A percentile compares a stretch with the other conserved stretches of the same genome.
Conservation (phyloP, 208 protist species). For the Trypanosoma platydactyli region DNA sequence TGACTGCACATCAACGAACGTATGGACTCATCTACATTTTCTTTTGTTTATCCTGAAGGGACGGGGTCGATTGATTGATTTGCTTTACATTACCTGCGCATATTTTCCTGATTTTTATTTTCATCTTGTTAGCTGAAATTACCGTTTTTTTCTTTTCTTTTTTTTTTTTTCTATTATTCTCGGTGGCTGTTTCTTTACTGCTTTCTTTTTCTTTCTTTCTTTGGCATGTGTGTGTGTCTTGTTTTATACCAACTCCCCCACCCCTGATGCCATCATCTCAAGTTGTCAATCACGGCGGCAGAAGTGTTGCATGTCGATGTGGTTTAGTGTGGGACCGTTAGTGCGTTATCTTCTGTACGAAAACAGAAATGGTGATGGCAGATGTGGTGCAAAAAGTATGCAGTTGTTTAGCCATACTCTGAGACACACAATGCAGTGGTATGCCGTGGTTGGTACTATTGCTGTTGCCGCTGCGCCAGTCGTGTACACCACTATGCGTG, state of each 20-base stretch:
- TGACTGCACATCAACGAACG: no score
- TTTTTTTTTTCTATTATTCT: constrained; percentile 15
- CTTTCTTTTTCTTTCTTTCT: constrained; percentile 18
- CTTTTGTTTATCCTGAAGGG: no score
- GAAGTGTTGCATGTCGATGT: not conserved
- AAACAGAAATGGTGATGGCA: not conserved
- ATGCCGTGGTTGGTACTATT: constrained; percentile 31
- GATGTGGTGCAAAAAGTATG: not conserved
- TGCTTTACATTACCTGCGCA: no score
- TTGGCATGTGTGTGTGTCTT: constrained; percentile 20
- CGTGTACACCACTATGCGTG: constrained; percentile 33
- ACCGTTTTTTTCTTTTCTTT: constrained; percentile 9
- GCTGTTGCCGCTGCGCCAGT: constrained; percentile 38
- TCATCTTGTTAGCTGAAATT: constrained; percentile 4
- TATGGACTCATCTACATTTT: no score
- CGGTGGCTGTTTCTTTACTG: not conserved
- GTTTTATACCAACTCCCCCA: constrained; percentile 7
- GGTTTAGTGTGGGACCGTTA: constrained; percentile 16
- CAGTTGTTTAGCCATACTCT: constrained; percentile 19
- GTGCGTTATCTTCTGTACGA: constrained; percentile 19
- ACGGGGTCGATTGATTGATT: no score
- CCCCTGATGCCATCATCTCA: not conserved
- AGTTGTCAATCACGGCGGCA: not conserved
- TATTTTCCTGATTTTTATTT: constrained; percentile 24
- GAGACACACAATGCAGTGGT: constrained; percentile 33